phyloP scores from a whole-genome alignment of 805 yeast genomes.

The Alloascoidea africana region DNA sequence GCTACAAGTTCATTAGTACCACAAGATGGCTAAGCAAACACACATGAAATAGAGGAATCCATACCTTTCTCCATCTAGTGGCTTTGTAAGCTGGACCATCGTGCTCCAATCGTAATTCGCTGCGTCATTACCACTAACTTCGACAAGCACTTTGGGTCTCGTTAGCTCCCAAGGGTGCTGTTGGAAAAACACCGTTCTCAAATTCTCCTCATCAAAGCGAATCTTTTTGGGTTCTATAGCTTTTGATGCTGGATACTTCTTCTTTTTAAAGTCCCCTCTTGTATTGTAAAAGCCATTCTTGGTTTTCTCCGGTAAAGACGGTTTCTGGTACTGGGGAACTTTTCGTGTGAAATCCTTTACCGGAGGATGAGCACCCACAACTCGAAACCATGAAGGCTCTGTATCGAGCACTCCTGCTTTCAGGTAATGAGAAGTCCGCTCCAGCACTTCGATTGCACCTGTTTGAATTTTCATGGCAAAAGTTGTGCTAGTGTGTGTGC shows the following conservation, averaged over 20 bases:
- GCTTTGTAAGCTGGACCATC: constrained; percentile 56
- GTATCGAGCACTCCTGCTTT: constrained; percentile 49
- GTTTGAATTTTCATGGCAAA: constrained; percentile 54
- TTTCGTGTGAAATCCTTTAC: constrained; percentile 39
- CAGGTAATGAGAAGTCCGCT: constrained; percentile 66
- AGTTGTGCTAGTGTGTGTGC: no score
- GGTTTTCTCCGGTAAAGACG: not conserved
- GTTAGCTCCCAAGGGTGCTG: constrained; percentile 99
- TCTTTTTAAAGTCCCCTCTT: constrained; percentile 23
- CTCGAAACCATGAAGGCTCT: constrained; percentile 85
- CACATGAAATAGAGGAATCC: constrained; percentile 2
- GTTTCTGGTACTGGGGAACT: constrained; percentile 13
- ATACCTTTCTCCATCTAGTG: constrained; percentile 67
- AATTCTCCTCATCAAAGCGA: constrained; percentile 57
- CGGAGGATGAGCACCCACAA: constrained; percentile 77
- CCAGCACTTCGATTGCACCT: constrained; percentile 60
- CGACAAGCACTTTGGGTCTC: constrained; percentile 72
- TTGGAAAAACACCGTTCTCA: constrained; percentile 68
- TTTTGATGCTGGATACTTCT: constrained; percentile 18
- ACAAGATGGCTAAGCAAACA: not conserved
- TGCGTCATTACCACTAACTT: constrained; percentile 48
- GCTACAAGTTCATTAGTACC: constrained; percentile 11
- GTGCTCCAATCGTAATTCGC: constrained; percentile 56
- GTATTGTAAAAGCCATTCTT: constrained; percentile 25
- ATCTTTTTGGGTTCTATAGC: constrained; percentile 32